Evolutionary conservation across 805 yeast genomes (phyloP), one percentile per base, ranked within the genome.

Genomic region (Vanderwaltozyma verrucispora): DNA sequence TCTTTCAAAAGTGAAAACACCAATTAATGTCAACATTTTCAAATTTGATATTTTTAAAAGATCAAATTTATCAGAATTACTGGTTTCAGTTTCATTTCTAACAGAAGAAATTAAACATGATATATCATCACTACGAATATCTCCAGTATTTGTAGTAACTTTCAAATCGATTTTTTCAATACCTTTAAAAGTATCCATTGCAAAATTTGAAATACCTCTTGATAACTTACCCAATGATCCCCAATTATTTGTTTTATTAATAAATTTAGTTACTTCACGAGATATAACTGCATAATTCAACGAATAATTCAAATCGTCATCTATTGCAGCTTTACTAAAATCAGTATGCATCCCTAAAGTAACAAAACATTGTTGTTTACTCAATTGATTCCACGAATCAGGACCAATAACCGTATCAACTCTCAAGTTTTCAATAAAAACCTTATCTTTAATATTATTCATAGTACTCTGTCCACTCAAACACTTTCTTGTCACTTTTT

Each of bases 1-100:
- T 41, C 98, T 68, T 56, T 92, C 99, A 61, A 87, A 84, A 2
- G 87, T 80, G 63, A 87, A 89, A 7, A 92, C 92, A 4, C 98
- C 99, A 47, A 92, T 82, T n/a, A 88, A 67, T 0, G 95, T 80
- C 35, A 79, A 67, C 14, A 85, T 59, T 34, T 69, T 67, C 27
- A 88, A 58, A 5, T 72, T 69, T 4, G 66, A 62, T 28, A 85
- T 72, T 9, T 49, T 37, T 2, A 72, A 50, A 2, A 28, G 18
- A 29, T 60, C 61, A 25, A 19, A 17, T 24, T 2, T 11, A 5
- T 31, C 19, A 9, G 10, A 8, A 35, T 35, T 3, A 21, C 6
- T 9, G 9, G 23, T 21, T 12, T 6, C 27, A 3, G 15, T 12
- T 10, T n/a, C 12, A n/a, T 28, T 14, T 35, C 42, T 33, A 10